These are phyloP conservation scores for Vitis riparia DNA, from an alignment of 164 flowering plant genomes.

Conservation along the genomic window DNA sequence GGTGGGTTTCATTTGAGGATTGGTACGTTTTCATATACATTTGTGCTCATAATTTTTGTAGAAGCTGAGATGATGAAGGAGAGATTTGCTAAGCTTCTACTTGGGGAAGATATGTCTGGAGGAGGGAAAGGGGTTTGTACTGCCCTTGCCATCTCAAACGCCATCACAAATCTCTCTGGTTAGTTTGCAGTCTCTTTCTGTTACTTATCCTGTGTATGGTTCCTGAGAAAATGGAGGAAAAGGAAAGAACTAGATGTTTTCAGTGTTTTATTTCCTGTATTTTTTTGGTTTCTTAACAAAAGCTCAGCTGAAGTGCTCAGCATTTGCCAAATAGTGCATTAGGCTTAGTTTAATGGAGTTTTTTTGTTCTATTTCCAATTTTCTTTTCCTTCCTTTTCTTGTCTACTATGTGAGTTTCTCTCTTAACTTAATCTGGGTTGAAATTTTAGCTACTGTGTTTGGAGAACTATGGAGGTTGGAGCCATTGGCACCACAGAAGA, in stretches of 20 bases:
- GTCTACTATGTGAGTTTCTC: not conserved
- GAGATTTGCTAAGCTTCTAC: constrained; percentile 68
- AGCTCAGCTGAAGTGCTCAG: too few species aligned
- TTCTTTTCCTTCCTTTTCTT: too few species aligned
- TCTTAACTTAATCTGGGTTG: not conserved
- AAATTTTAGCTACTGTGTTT: constrained; percentile 61
- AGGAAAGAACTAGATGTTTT: too few species aligned
- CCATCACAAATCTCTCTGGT: constrained; percentile 80
- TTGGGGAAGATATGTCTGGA: constrained; percentile 85
- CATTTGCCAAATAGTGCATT: too few species aligned
- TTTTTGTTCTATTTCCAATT: too few species aligned
- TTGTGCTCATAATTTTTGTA: constrained; percentile 11
- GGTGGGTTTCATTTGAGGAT: not conserved
- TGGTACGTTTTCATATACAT: not conserved
- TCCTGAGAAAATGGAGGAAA: too few species aligned
- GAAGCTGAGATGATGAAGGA: constrained; percentile 77
- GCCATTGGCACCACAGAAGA: constrained; percentile 62
- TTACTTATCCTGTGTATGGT: too few species aligned
- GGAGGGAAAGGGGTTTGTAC: constrained; percentile 83
- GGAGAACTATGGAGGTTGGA: constrained; percentile 77
- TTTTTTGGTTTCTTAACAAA: too few species aligned
- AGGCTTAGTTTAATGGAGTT: too few species aligned
- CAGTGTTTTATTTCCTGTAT: too few species aligned
- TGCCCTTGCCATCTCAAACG: constrained; percentile 73
- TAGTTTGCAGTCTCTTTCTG: not conserved